A percentile compares a stretch with the other conserved stretches of the same genome.
Evolutionary conservation across 208 protist species (phyloP).

Genomic region (Sergeia podlipaevii): DNA sequence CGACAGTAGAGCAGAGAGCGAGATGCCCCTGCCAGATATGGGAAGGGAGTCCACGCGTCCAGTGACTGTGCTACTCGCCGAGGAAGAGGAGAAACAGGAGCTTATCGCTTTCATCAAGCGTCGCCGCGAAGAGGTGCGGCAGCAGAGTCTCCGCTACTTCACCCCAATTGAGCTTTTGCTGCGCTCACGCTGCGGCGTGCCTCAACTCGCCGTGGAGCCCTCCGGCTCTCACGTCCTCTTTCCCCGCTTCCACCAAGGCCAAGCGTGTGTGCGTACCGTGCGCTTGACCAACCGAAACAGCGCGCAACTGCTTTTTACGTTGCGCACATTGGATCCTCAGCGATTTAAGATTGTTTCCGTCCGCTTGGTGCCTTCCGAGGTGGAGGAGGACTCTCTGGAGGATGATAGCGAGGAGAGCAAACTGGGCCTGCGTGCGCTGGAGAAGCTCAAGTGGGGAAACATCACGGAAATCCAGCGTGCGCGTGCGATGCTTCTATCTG

Average conservation of each 20-base stretch:
- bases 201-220: constrained; percentile 68
- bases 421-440: neutral
- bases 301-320: constrained; percentile 60
- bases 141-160: constrained; percentile 58
- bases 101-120: constrained; percentile 50
- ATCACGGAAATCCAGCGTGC: neutral
- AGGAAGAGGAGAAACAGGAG: constrained; percentile 61
- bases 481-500: neutral
- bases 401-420: constrained; percentile 35
- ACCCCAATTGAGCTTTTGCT: constrained; percentile 76
- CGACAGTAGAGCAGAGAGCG: constrained; percentile 3
- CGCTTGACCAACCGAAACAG: constrained; percentile 78
- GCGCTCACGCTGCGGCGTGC: constrained; percentile 65
- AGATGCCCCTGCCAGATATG: constrained; percentile 9
- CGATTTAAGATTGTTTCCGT: constrained; percentile 19
- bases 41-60: constrained; percentile 15
- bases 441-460: constrained; percentile 24
- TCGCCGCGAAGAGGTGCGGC: constrained; percentile 39
- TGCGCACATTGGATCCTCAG: constrained; percentile 6
- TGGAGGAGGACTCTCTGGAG: constrained; percentile 28
- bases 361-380: constrained; percentile 23
- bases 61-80: constrained; percentile 45
- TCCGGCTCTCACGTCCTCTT: constrained; percentile 49
- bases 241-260: constrained; percentile 19
- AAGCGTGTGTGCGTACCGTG: constrained; percentile 49